A percentile compares a stretch with the other conserved stretches of the same genome.
Conservation (phyloP, 2,329 filamentous ascomycete species). For the Fusarium lyarnte region DNA sequence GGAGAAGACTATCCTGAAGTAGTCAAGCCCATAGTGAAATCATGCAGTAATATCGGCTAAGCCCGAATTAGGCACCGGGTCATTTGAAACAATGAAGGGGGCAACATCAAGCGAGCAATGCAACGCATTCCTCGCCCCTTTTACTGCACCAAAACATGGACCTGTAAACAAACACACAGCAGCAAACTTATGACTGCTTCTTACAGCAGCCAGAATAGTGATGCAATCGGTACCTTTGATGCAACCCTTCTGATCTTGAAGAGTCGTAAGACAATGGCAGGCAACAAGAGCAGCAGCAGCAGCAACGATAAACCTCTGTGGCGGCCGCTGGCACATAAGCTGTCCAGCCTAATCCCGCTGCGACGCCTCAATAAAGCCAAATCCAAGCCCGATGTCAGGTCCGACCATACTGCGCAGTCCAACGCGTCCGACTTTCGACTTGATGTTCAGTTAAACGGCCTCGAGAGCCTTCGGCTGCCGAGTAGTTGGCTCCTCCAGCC, state of each 20-base stretch:
- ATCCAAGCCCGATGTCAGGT: not conserved
- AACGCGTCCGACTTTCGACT: conserved; percentile 6
- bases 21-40: not conserved
- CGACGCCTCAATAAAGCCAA: conserved; percentile 13
- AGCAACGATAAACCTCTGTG: conserved; percentile 18
- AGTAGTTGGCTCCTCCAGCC: conserved; percentile 19
- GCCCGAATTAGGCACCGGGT: not conserved
- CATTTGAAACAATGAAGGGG: conserved; percentile 31
- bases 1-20: not conserved
- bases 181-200: not conserved
- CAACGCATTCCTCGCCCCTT: conserved; percentile 28
- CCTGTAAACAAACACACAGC: conserved; percentile 10
- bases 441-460: conserved; percentile 15
- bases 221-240: not conserved
- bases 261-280: conserved; percentile 14
- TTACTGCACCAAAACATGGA: conserved; percentile 9
- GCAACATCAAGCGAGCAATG: conserved; percentile 22
- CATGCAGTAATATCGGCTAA: not conserved
- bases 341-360: conserved; percentile 7
- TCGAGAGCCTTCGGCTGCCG: conserved; percentile 9
- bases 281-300: not conserved
- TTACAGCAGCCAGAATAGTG: not conserved
- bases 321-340: conserved; percentile 21
- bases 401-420: not conserved
- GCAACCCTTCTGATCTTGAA: not conserved